Percentiles rank a stretch among this genome's conserved stretches.
These are phyloP conservation scores for Beauveria asiatica DNA, from an alignment of 2,329 filamentous ascomycete genomes.

Conservation along the genomic window DNA sequence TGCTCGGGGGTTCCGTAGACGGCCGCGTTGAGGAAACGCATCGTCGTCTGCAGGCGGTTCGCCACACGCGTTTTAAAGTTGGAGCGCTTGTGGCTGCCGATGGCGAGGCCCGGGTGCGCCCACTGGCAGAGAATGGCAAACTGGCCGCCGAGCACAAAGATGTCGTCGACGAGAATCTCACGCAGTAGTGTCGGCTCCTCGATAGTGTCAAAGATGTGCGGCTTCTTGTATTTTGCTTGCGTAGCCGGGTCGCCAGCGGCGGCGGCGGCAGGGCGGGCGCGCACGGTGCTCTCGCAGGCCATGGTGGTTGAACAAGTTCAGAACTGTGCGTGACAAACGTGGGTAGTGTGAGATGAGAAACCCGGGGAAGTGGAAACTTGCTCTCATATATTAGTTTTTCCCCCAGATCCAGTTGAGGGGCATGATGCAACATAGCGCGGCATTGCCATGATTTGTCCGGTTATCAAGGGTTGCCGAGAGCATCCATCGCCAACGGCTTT, in stretches of 20 bases:
- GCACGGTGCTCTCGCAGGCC: not conserved
- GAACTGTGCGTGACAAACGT: not conserved
- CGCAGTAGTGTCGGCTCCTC: constrained; percentile 15
- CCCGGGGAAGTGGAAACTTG: not conserved
- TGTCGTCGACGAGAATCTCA: constrained; percentile 14
- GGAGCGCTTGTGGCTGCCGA: constrained; percentile 28
- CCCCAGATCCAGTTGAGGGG: not conserved
- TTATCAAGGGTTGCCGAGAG: not conserved
- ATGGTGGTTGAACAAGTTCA: not conserved
- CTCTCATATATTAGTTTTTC: not conserved
- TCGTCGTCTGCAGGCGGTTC: constrained; percentile 28
- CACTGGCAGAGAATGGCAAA: constrained; percentile 30
- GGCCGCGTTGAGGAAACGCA: constrained; percentile 32
- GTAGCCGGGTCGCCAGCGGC: not conserved
- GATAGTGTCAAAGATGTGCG: constrained; percentile 16
- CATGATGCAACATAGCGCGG: not conserved
- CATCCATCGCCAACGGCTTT: constrained; percentile 9
- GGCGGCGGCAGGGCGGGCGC: not conserved
- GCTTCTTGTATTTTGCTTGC: constrained; percentile 8
- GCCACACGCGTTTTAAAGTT: constrained; percentile 28
- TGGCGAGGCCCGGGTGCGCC: constrained; percentile 29
- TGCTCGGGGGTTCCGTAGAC: constrained; percentile 25
- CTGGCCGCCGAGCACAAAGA: constrained; percentile 17
- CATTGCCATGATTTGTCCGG: not conserved
- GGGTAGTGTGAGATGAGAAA: not conserved